Evolutionary conservation across 1,139 yeast species (phyloP).

Genomic region (Pichia norvegensis): DNA sequence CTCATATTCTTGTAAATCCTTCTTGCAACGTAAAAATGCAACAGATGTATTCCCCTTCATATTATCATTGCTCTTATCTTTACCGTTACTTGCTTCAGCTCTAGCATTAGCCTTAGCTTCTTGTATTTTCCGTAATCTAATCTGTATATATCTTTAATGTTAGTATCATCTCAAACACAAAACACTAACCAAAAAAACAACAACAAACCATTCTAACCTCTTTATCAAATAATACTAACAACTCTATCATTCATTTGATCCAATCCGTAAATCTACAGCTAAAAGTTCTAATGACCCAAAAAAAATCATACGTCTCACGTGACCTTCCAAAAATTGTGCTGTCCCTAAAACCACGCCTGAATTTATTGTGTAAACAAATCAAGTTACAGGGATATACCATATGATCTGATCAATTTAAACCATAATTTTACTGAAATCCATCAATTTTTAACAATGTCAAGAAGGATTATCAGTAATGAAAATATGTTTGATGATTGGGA

Average conservation of each 20-base stretch:
- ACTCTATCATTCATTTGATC: no score
- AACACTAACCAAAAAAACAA: not conserved
- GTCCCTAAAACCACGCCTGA: no score
- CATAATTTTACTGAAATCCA: no score
- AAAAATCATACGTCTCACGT: no score
- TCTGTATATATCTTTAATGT: slow-evolving; percentile 12
- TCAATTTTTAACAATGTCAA: not conserved
- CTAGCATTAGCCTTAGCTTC: slow-evolving; percentile 18
- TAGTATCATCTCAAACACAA: not conserved
- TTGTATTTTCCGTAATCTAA: slow-evolving; percentile 25
- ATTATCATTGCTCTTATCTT: slow-evolving; percentile 4
- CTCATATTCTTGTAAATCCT: slow-evolving; percentile 27
- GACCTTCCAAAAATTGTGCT: no score
- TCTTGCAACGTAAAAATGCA: slow-evolving; percentile 26
- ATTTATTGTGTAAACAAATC: no score
- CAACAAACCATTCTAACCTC: not conserved
- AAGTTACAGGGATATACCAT: no score
- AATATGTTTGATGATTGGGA: slow-evolving; percentile 5
- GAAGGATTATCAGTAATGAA: not conserved
- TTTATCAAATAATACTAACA: no score
- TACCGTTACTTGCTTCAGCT: not conserved
- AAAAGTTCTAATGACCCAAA: no score
- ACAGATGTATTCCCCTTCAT: slow-evolving; percentile 12
- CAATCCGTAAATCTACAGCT: no score
- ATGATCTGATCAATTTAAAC: no score